Evolutionary conservation across 805 yeast species (phyloP), one percentile per base, ranked within the genome.

Genomic region (Geotrichum ghanense): DNA sequence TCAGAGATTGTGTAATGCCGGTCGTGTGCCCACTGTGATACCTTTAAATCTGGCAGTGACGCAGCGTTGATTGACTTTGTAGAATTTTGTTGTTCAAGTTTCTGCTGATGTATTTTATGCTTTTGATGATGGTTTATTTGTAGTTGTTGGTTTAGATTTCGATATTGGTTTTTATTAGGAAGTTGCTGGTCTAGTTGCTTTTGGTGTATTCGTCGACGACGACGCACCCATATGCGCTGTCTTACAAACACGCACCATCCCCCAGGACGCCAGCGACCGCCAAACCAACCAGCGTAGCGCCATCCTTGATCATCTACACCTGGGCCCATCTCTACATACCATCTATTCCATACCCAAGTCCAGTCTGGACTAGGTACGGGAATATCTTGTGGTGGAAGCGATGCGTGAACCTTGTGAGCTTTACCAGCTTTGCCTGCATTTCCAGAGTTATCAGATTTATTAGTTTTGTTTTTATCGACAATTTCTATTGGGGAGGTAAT

Each of bases 291-390:
- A 48, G 83, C 70, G 56, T 84, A 85, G 25, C 72, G 59, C 95
- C 95, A 84, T n/a, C 95, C 95, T 56, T 81, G 83, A 55, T 83
- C 89, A 60, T 84, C 95, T 19, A 77, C 82, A 56, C 83, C 87
- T 37, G 65, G 63, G 3, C 65, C 58, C 90, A 85, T 81, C 49
- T 80, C 70, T 2, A 82, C 80, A 54, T 78, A 80, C 94, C 94
- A 84, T 46, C 70, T 67, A 12, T 69, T 69, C 87, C 88, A 81
- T 7, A 58, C 58, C 88, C 88, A 81, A 46, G 61, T 56, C 88
- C 87, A 81, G 40, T 69, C 62, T 20, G 74, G 65, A n/a, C 37
- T 31, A n/a, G 37, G 37, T 51, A 76, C 81, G 1, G 84, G 84
- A 12, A 77, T 58, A 14, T 69, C 64, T 46, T 60, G 66, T 12